Evolutionary conservation across 1,139 yeast genomes (phyloP), one percentile per base, ranked within the genome.

Genomic region (Kodamaea ohmeri): DNA sequence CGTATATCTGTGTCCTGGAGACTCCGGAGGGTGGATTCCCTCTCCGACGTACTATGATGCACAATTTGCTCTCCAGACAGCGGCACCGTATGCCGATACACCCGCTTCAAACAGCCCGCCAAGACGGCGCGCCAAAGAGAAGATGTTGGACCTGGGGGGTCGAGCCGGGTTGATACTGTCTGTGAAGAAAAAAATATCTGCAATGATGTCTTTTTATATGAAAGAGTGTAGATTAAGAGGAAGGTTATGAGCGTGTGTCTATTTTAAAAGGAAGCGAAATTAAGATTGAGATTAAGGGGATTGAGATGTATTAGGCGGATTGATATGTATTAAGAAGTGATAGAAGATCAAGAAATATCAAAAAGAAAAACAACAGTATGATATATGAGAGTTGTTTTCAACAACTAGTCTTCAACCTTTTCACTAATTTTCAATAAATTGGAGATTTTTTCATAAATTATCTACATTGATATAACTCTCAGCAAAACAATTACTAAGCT

Each of bases 11-110:
- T 70, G 73, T 60, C 63, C 65, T 68, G 76, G 76, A 70, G 76
- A 70, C 76, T 66, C 75, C 74, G 65, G 64, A 47, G 54, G 52
- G 65, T 61, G 39, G 51, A 41, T 41, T 32, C 41, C 46, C 47
- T 58, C 56, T 61, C 58, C 61, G 74, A 69, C 67, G 76, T 67
- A 70, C 76, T 69, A 70, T 70, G 76, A 67, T 66, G 69, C 74
- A 70, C 76, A 45, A 30, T 42, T 52, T 44, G 41, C 44, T 42
- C 44, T 29, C 45, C 41, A 40, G 40, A 32, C 46, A 35, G 34
- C 38, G 45, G 35, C 25, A 36, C 43, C 34, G 49, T 16, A 31
- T 37, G 31, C 34, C 35, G 25, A 22, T 35, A 43, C 47, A 54
- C 61, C 51, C 53, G 73, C 75, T 60, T 55, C 63, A 57, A 56